Base-by-base conservation (phyloP, 2,329 filamentous ascomycete genomes). In the Pyrenochaeta sp. region DNA sequence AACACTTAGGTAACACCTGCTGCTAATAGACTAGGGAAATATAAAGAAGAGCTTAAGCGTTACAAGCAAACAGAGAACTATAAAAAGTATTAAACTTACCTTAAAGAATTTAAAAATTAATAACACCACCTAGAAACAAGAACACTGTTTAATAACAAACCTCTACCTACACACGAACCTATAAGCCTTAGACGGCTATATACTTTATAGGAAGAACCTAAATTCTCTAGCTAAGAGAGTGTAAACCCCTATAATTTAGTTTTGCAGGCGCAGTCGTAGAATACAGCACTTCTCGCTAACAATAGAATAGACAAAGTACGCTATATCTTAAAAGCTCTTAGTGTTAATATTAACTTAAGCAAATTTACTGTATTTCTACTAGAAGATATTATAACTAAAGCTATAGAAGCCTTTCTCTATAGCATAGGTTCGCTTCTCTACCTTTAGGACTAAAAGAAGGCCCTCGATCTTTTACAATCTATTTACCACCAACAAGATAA, bases 41-140 rank as follows among this genome's bases (percentile, higher is more conserved):
- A 45, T 20, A 45, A 18, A 17, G 24, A 36, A 41, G 36, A 41
- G 26, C 14, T 45, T 4, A 26, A 35, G 36, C 26, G 14, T 27
- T 45, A 45, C 36, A 45, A 45, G 26, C 30, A 36, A 45, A 40
- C 42, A 27, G 42, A 41, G 8, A 21, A 45, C 17, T 41, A 45
- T 22, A 18, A 21, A 14, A 31, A 13, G n/a, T 41, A 45, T 14
- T 36, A 40, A 32, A 35, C 1, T 9, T 45, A 41, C 24, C 30
- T 45, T 14, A 20, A 41, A 24, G 21, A 26, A 18, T 46, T 46
- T 15, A 41, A 39, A n/a, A 30, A 32, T 27, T 10, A 35, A 21
- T 37, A 32, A n/a, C 27, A 34, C 6, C 13, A 32, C 13, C 21
- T 11, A 15, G 32, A 41, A 10, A 20, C 15, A 37, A 9, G 4